Percentiles rank a stretch among this genome's conserved stretches.
Conservation (phyloP, 116 monocot genomes). For the Papilionanthe hybrid region DNA sequence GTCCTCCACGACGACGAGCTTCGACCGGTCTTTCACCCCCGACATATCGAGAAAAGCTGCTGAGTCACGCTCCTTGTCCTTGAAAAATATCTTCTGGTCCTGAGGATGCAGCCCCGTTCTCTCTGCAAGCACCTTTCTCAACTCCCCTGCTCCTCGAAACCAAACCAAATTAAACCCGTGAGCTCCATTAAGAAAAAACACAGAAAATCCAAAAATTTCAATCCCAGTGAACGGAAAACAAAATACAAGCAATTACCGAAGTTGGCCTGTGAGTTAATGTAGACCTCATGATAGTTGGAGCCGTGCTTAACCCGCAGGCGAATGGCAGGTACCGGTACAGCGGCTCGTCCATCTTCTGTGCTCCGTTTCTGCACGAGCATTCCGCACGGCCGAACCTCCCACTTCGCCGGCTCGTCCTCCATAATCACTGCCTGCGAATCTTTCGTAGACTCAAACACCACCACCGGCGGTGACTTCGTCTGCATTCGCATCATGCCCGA, state of each 20-base stretch:
- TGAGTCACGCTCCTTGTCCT: conserved; percentile 37
- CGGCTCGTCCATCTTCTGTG: conserved; percentile 22
- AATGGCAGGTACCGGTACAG: conserved; percentile 45
- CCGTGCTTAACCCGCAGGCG: conserved; percentile 85
- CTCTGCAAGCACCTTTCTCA: conserved; percentile 37
- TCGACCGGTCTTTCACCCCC: conserved; percentile 46
- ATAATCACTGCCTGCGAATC: conserved; percentile 4
- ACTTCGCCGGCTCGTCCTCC: conserved; percentile 19
- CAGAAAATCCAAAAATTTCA: background rate
- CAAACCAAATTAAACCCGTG: background rate
- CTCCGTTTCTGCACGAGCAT: conserved; percentile 94
- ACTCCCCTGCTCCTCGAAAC: conserved; percentile 22
- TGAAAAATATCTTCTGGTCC: conserved; percentile 51
- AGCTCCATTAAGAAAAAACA: background rate
- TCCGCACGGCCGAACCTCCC: conserved; percentile 89
- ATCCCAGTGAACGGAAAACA: background rate
- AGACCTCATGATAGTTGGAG: conserved; percentile 67
- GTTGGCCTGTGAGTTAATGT: conserved; percentile 64
- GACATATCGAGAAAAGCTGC: conserved; percentile 24
- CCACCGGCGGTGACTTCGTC: background rate
- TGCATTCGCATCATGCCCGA: conserved; percentile 38
- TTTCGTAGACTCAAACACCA: background rate
- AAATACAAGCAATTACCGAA: conserved; percentile 25
- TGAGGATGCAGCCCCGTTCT: conserved; percentile 38
- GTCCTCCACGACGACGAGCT: conserved; percentile 35